Percentiles rank a stretch among this genome's conserved stretches.
These are phyloP conservation scores for Yueomyces sp. DNA, from an alignment of 805 yeast species.

Conservation along the genomic window DNA sequence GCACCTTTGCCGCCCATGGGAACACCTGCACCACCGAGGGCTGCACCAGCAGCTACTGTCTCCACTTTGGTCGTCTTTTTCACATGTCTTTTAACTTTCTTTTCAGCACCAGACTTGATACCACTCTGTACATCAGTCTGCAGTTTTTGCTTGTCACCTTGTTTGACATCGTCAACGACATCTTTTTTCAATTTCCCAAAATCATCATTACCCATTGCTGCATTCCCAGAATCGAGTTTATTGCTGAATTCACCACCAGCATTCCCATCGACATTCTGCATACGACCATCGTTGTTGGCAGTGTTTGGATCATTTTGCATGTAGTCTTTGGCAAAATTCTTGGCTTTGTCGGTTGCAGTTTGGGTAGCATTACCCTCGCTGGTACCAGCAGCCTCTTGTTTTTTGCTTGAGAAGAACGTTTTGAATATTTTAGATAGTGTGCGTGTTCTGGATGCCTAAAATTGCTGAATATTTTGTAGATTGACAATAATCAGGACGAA, in stretches of 20 bases:
- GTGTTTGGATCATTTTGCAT: background rate
- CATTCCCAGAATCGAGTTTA: background rate
- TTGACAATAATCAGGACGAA: too few species aligned
- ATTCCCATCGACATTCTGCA: background rate
- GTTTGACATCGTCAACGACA: background rate
- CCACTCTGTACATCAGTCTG: background rate
- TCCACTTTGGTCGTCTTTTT: too few species aligned
- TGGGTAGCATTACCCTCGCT: background rate
- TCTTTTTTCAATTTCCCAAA: background rate
- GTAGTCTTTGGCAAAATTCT: background rate
- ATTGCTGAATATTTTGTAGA: too few species aligned
- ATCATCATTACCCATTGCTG: background rate
- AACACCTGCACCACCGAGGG: too few species aligned
- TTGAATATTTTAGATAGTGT: background rate
- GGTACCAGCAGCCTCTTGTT: background rate
- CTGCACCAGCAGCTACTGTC: too few species aligned
- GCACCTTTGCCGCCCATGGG: background rate
- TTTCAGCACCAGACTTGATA: background rate
- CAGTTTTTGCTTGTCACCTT: background rate
- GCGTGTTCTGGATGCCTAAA: too few species aligned
- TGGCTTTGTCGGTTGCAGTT: background rate
- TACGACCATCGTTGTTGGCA: background rate
- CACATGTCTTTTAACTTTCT: background rate
- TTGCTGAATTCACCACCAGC: background rate
- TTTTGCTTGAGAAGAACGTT: background rate